These are phyloP conservation scores for Candolleomyces eurysporus DNA, from an alignment of 768 basidiomycete genomes.

Conservation along the genomic window DNA sequence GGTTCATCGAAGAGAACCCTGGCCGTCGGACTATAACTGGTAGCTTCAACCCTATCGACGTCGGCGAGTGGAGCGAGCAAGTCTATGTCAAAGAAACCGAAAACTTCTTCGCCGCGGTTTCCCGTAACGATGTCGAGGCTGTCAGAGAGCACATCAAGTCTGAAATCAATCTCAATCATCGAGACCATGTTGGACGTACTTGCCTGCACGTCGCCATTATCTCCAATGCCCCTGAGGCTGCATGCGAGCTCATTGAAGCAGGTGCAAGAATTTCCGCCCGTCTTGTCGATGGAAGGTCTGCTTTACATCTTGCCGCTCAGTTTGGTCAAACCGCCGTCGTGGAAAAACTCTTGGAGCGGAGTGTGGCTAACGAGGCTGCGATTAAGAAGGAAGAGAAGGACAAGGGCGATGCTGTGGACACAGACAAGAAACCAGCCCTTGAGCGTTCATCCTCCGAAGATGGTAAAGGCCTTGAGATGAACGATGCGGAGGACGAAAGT, in stretches of 20 bases:
- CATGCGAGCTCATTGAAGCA: constrained; percentile 50
- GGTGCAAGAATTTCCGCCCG: constrained; percentile 56
- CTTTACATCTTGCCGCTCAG: constrained; percentile 58
- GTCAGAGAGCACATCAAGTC: constrained; percentile 40
- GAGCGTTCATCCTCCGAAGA: constrained; percentile 42
- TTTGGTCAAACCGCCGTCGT: constrained; percentile 40
- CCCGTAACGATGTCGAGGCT: constrained; percentile 36
- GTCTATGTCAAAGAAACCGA: constrained; percentile 56
- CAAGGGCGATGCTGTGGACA: constrained; percentile 18
- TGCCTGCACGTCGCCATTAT: constrained; percentile 57
- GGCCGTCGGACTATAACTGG: constrained; percentile 61
- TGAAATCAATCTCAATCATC: constrained; percentile 44
- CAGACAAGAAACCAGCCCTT: constrained; percentile 22
- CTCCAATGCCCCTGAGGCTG: constrained; percentile 42
- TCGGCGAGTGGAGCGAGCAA: constrained; percentile 62
- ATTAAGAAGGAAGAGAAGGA: constrained; percentile 21
- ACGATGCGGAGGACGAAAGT: constrained; percentile 23
- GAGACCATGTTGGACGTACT: constrained; percentile 63
- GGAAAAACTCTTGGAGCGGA: constrained; percentile 50
- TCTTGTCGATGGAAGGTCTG: constrained; percentile 53
- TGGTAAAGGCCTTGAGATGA: constrained; percentile 31
- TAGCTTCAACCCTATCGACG: constrained; percentile 66
- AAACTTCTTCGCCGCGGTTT: constrained; percentile 57
- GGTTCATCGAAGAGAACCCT: constrained; percentile 62
- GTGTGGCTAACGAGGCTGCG: constrained; percentile 34